Evolutionary conservation across 805 yeast genomes (phyloP).

Genomic region (Cyberlindnera meyerae): DNA sequence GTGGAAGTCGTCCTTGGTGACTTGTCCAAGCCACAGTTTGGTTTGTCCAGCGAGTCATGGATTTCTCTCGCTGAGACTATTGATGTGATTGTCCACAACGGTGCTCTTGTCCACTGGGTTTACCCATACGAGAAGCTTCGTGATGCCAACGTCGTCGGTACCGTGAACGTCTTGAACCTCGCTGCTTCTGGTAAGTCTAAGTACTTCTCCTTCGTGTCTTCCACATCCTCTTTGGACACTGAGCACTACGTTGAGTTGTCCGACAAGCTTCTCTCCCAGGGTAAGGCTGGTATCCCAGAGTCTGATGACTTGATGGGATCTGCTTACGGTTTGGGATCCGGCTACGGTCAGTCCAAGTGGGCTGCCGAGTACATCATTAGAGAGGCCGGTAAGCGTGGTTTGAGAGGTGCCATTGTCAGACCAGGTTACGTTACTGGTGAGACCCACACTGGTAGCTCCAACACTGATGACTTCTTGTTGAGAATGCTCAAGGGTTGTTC

Average conservation of each 20-base stretch:
- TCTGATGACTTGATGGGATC: slow-evolving; percentile 82
- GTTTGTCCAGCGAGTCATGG: slow-evolving; percentile 59
- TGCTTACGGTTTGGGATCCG: slow-evolving; percentile 74
- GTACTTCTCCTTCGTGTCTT: slow-evolving; percentile 84
- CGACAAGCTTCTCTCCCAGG: slow-evolving; percentile 59
- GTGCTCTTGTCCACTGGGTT: slow-evolving; percentile 99
- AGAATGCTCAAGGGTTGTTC: slow-evolving; percentile 94
- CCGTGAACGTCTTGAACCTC: slow-evolving; percentile 72
- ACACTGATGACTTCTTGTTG: slow-evolving; percentile 93
- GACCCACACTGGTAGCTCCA: slow-evolving; percentile 77
- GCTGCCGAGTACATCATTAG: slow-evolving; percentile 88
- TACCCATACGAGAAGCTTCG: slow-evolving; percentile 88
- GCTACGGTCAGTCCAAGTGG: slow-evolving; percentile 98
- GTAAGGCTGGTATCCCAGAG: slow-evolving; percentile 72
- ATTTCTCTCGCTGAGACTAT: slow-evolving; percentile 45
- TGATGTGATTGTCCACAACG: slow-evolving; percentile 90
- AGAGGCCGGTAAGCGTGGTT: slow-evolving; percentile 81
- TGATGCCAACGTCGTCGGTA: slow-evolving; percentile 88
- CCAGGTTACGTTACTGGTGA: slow-evolving; percentile 97
- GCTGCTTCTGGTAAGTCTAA: slow-evolving; percentile 81
- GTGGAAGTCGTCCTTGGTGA: slow-evolving; percentile 81
- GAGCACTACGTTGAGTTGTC: slow-evolving; percentile 75
- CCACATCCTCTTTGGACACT: slow-evolving; percentile 89
- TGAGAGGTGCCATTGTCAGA: slow-evolving; percentile 83
- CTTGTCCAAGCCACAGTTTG: slow-evolving; percentile 68